Evolutionary conservation across 768 basidiomycete genomes (phyloP), one percentile per base, ranked within the genome.

Genomic region (Collybia nuda): DNA sequence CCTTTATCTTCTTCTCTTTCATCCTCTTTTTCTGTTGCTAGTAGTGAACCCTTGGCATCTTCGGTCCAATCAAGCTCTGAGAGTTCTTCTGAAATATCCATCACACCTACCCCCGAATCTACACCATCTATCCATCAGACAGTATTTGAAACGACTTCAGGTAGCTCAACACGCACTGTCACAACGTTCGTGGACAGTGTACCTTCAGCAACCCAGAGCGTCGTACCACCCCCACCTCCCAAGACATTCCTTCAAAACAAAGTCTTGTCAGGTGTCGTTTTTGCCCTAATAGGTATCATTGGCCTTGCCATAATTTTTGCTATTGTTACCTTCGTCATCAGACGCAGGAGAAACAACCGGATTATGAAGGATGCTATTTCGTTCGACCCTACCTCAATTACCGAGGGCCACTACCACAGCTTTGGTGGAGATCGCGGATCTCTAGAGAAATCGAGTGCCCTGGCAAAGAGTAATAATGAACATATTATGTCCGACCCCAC

Each of bases 231-330:
- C 18, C 15, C 66, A 2, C 42, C 61, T 14, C 36, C 62, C n/a
- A 58, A 64, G 7, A 58, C 73, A 9, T 90, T 90, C 67, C 61
- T 89, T 32, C 66, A 81, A 51, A 85, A 89, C 66, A 86, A 82
- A 64, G 70, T 78, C n/a, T 70, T 84, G n/a, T 77, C 80, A 37
- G 80, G 80, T 6, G 65, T 78, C 7, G 75, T 88, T 14, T 85
- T 89, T 51, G 66, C 74, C 24, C 44, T 83, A 17, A 71, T 73
- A 36, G 84, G 79, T 12, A 44, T 85, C 35, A 55, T 76, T 24
- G 77, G 58, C 1, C 72, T 85, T 39, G 53, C 78, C 40, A 40
- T 81, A 47, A 37, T 86, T 48, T 61, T 82, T 49, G 47, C 71
- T 26, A 17, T 75, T 18, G 62, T 69, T 11, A 81, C 80, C 0